Percentiles rank a stretch among this genome's conserved stretches.
Evolutionary conservation across 257 asterid genomes (phyloP).

Genomic region (Jacaranda mimosifolia): DNA sequence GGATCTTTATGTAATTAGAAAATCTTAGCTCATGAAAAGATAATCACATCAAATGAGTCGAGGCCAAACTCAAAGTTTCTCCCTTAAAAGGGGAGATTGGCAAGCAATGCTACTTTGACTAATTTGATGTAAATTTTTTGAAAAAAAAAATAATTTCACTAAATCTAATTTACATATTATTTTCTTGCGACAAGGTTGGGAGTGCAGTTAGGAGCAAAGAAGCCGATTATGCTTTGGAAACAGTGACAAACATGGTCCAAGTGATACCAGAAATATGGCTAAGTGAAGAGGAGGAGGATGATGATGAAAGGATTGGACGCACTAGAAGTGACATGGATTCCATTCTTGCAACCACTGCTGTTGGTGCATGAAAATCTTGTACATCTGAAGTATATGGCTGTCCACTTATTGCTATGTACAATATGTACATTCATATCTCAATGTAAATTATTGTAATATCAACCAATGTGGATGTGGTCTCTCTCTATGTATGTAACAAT

Average conservation of each 20-base stretch:
- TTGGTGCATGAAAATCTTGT: conserved; percentile 59
- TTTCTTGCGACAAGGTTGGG: conserved; percentile 58
- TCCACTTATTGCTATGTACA: conserved; percentile 24
- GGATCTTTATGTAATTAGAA: too few relatives aligned
- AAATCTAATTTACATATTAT: too few relatives aligned
- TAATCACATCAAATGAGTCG: too few relatives aligned
- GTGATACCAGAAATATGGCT: conserved; percentile 82
- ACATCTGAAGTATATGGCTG: conserved; percentile 7
- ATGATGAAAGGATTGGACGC: conserved; percentile 37
- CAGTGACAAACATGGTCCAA: conserved; percentile 53
- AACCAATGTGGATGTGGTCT: not conserved
- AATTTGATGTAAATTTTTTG: too few relatives aligned
- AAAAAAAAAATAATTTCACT: too few relatives aligned
- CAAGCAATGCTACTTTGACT: too few relatives aligned
- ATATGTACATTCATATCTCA: conserved; percentile 19
- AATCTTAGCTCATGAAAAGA: too few relatives aligned
- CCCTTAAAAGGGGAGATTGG: too few relatives aligned
- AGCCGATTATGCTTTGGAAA: conserved; percentile 79
- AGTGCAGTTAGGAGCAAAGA: conserved; percentile 60
- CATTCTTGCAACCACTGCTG: conserved; percentile 55
- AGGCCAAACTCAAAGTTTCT: too few relatives aligned
- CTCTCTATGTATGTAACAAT: conserved; percentile 22
- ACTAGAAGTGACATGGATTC: conserved; percentile 64
- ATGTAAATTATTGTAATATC: conserved; percentile 21
- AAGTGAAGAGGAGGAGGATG: conserved; percentile 34